These are phyloP conservation scores for Diaporthe capsici DNA, from an alignment of 2,329 filamentous ascomycete genomes.

Conservation along the genomic window DNA sequence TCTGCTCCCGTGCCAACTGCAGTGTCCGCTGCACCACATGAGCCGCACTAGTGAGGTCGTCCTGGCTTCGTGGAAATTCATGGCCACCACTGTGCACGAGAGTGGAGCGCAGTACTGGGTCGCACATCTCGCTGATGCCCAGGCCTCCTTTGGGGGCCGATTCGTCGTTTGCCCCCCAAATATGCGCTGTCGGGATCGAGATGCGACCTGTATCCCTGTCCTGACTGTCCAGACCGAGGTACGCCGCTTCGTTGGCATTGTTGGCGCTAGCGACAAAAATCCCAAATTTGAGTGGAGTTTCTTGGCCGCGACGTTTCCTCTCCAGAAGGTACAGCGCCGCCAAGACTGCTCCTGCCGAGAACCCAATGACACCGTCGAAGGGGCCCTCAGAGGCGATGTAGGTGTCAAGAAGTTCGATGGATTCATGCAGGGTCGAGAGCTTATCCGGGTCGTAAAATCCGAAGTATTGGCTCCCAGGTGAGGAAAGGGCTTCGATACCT, in stretches of 20 bases:
- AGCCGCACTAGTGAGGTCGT: not conserved
- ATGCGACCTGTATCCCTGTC: not conserved
- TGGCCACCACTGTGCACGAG: not conserved
- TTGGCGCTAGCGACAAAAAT: slow-evolving; percentile 3
- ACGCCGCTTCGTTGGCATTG: not conserved
- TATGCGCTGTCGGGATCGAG: not conserved
- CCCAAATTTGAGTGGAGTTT: not conserved
- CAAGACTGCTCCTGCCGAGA: not conserved
- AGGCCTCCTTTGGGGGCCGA: not conserved
- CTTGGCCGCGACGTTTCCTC: not conserved
- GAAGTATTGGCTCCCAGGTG: not conserved
- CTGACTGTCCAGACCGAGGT: not conserved
- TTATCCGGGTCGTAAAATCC: not conserved
- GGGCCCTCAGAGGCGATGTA: not conserved
- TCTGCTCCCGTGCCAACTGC: not conserved
- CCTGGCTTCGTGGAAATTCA: slow-evolving; percentile 1
- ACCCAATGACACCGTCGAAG: not conserved
- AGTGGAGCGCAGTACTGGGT: not conserved
- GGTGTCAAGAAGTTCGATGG: not conserved
- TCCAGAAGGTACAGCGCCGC: not conserved
- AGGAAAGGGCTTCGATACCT: not conserved
- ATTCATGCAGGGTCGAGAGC: not conserved
- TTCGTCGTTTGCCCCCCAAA: not conserved
- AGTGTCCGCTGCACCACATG: not conserved
- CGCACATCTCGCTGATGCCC: not conserved